phyloP scores from a whole-genome alignment of 176 grass and related monocot genomes.

The Bromus sterilis region DNA sequence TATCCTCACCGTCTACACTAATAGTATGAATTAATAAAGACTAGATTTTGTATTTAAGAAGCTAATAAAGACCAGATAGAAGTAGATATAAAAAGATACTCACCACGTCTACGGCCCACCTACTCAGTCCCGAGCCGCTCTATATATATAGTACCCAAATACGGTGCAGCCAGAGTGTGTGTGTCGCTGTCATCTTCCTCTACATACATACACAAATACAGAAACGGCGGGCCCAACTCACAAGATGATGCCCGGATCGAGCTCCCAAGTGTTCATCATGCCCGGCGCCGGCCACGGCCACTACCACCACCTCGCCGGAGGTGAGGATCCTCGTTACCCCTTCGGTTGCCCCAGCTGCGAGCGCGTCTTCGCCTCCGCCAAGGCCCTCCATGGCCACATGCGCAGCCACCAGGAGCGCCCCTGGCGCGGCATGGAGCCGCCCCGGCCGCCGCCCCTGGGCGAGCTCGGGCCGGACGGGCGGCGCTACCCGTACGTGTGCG shows the following conservation, averaged over 20 bases:
- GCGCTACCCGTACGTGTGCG: slow-evolving; percentile 25
- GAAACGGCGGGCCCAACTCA: background rate
- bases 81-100: background rate
- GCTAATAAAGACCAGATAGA: too few relatives aligned
- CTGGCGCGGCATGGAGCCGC: slow-evolving; percentile 50
- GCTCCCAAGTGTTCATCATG: slow-evolving; percentile 5
- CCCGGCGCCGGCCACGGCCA: background rate
- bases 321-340: slow-evolving; percentile 1
- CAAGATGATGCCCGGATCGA: background rate
- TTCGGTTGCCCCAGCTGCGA: slow-evolving; percentile 31
- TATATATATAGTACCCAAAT: background rate
- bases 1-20: background rate
- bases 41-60: too few relatives aligned
- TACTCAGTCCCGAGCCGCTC: background rate
- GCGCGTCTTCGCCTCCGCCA: slow-evolving; percentile 16
- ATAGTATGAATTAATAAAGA: background rate
- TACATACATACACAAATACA: background rate
- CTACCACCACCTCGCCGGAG: background rate
- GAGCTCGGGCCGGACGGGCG: background rate
- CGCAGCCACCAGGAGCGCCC: slow-evolving; percentile 36
- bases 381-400: slow-evolving; percentile 55
- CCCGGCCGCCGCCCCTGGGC: background rate
- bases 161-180: background rate
- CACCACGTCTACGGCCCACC: background rate
- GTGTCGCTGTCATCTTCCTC: too few relatives aligned